Evolutionary conservation across 208 protist genomes (phyloP).

Genomic region (Porcisia hertigi): DNA sequence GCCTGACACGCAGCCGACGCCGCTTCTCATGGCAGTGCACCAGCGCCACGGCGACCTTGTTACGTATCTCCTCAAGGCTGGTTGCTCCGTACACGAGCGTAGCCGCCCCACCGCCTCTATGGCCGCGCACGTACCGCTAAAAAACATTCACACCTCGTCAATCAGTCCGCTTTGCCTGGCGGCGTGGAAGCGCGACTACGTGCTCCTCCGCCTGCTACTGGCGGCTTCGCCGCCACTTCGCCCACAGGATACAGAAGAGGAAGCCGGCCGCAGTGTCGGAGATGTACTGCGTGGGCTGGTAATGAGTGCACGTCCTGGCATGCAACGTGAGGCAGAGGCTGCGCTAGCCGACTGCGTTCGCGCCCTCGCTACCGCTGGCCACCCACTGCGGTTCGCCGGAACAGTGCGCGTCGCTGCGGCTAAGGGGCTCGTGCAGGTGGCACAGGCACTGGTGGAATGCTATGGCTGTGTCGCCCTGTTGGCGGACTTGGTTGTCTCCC

Average conservation of each 20-base stretch:
- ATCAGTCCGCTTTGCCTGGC: constrained; percentile 67
- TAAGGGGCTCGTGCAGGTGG: constrained; percentile 41
- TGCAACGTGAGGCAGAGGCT: constrained; percentile 27
- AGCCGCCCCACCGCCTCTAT: constrained; percentile 20
- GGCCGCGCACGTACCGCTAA: constrained; percentile 19
- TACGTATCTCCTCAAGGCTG: constrained; percentile 47
- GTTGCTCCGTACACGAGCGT: constrained; percentile 36
- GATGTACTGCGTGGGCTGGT: constrained; percentile 64
- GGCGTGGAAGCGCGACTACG: constrained; percentile 52
- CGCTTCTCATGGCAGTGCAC: constrained; percentile 46
- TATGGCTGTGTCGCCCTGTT: constrained; percentile 54
- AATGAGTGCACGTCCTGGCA: constrained; percentile 15
- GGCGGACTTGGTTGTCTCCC: constrained; percentile 42
- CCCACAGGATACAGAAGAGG: constrained; percentile 23
- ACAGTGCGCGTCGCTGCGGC: constrained; percentile 48
- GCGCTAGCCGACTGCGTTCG: constrained; percentile 46
- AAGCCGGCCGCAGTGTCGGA: constrained; percentile 27
- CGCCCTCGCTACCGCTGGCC: constrained; percentile 49
- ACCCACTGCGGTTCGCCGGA: constrained; percentile 49
- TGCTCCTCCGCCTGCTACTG: constrained; percentile 46
- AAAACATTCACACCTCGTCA: constrained; percentile 28
- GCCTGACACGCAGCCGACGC: constrained; percentile 1
- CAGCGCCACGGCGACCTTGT: constrained; percentile 39
- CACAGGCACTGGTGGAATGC: constrained; percentile 51
- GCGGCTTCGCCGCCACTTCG: constrained; percentile 35